Conservation (phyloP, 2,329 filamentous ascomycete genomes). For the Sporothrix euskadiensis region DNA sequence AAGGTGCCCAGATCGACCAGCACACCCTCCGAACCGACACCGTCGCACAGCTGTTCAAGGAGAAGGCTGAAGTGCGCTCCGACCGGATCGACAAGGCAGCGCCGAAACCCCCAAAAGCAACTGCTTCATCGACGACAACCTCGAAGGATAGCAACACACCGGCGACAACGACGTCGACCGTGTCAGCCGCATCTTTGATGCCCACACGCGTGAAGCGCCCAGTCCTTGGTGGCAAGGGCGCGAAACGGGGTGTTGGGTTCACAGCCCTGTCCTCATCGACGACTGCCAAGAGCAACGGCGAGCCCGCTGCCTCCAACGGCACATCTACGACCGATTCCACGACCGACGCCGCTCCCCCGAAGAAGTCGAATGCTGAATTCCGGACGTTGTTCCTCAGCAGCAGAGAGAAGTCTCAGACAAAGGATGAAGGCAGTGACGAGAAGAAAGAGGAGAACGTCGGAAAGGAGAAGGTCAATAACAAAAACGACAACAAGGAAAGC, state of each 20-base stretch:
- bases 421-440: neutral
- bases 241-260: slow-evolving; percentile 50
- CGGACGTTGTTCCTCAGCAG: slow-evolving; percentile 37
- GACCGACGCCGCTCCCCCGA: slow-evolving; percentile 35
- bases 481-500: neutral
- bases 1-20: slow-evolving; percentile 54
- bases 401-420: slow-evolving; percentile 8
- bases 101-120: slow-evolving; percentile 39
- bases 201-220: slow-evolving; percentile 48
- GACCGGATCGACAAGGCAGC: slow-evolving; percentile 44
- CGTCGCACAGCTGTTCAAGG: slow-evolving; percentile 55
- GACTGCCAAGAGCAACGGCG: slow-evolving; percentile 35
- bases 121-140: slow-evolving; percentile 29
- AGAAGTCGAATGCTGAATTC: slow-evolving; percentile 40
- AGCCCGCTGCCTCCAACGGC: slow-evolving; percentile 28
- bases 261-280: neutral
- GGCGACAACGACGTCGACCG: neutral
- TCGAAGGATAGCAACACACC: slow-evolving; percentile 37
- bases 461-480: neutral
- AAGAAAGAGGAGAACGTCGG: neutral
- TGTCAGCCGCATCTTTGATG: slow-evolving; percentile 43
- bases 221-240: slow-evolving; percentile 44
- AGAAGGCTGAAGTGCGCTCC: slow-evolving; percentile 50
- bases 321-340: slow-evolving; percentile 29
- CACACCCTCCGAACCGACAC: slow-evolving; percentile 57